Evolutionary conservation across 108 stramenopile species (phyloP), one percentile per base, ranked within the genome.

Genomic region (Craspedostauros australis): DNA sequence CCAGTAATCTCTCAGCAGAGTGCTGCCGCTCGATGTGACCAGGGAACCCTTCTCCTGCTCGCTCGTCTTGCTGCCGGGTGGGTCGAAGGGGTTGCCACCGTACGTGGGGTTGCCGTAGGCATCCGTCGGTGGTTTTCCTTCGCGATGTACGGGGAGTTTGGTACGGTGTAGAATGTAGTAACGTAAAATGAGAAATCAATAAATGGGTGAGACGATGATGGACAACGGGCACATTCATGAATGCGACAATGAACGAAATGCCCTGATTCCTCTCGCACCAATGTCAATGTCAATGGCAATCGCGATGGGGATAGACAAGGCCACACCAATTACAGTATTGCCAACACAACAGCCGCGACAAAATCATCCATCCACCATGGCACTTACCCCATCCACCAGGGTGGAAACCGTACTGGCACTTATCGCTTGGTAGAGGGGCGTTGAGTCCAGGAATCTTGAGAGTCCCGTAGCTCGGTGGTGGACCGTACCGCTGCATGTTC

Each of bases 81-180:
- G 64, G 31, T 82, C 94, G 56, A 94, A 89, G 21, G 86, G 88
- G 67, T 96, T 95, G 16, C 95, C 97, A 19, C 84, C 84, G 49
- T 95, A 96, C 26, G 96, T 50, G 3, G 95, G 94, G 14, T 91
- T 60, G 5, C 96, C 95, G 33, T 76, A 93, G 15, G 71, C 40
- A 66, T 99, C 95, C 32, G 97, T 92, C 11, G 97, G 97, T n/a
- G 97, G 96, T 54, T 97, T 98, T n/a, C n/a, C n/a, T n/a, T n/a
- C n/a, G n/a, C n/a, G n/a, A n/a, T n/a, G n/a, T n/a, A n/a, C n/a
- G n/a, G n/a, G n/a, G n/a, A n/a, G n/a, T n/a, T n/a, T n/a, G n/a
- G n/a, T n/a, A n/a, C n/a, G n/a, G n/a, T n/a, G n/a, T n/a, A n/a
- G n/a, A n/a, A n/a, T n/a, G n/a, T n/a, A n/a, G n/a, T n/a, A n/a